Evolutionary conservation across 129 eudicot species (phyloP), one percentile per base, ranked within the genome.

Genomic region (Flaveria robusta): DNA sequence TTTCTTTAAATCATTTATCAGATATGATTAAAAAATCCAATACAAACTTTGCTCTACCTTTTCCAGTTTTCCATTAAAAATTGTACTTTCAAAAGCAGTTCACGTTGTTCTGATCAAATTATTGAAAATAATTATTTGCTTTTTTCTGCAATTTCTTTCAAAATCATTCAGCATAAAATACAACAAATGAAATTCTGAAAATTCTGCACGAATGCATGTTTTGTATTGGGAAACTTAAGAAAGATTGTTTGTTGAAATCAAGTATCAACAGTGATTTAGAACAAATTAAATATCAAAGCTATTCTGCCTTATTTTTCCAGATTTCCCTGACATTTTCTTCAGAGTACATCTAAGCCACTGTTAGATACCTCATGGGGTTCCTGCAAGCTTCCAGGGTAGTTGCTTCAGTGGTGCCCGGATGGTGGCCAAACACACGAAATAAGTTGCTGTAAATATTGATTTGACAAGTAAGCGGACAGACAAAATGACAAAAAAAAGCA

Each of bases 331-430:
- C 31, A 29, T 34, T 72, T 74, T 26, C 47, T 46, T 31, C 31
- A 62, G 45, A 16, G 18, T 62, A 18, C 15, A 76, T 50, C 65
- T 22, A 15, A 62, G 26, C 42, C n/a, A 75, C 29, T 9, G 72
- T 37, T 51, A 66, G 27, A 54, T 78, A 93, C 98, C 98, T 90
- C 98, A 90, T 93, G 24, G 98, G 98, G 71, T 90, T 88, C 84
- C 87, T 93, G 93, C 98, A 88, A 50, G 97, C 98, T 81, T 93
- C 98, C 71, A 93, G 79, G 64, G 93, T 93, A 27, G 96, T 87
- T 47, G 90, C 91, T 80, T 93, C 98, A 49, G 93, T 87, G 71
- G 97, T 90, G 60, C 91, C 97, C 26, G 87, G 42, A 22, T 77
- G 86, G 66, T 86, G 75, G 54, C 97, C 97, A 84, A 93, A 93